Conservation (phyloP, 441 rosid species). For the Gossypium laxum region DNA sequence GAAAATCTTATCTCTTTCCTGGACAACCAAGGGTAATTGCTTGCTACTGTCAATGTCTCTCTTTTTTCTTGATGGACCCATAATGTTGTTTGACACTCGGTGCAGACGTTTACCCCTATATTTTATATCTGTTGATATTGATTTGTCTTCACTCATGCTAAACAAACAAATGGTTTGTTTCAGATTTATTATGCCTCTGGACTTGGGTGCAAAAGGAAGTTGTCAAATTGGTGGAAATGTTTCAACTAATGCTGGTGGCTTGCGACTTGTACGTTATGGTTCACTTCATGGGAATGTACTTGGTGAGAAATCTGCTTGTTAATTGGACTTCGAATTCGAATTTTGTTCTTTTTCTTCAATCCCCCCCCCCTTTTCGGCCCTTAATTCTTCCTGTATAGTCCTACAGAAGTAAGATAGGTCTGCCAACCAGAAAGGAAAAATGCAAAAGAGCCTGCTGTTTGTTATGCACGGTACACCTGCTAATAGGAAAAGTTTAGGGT, state of each 20-base stretch:
- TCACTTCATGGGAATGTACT: constrained; percentile 80
- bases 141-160: constrained; percentile 13
- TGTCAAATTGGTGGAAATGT: constrained; percentile 98
- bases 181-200: constrained; percentile 97
- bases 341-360: background rate
- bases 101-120: background rate
- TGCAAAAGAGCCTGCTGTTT: background rate
- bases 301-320: constrained; percentile 34
- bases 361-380: background rate
- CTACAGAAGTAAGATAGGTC: background rate
- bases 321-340: background rate
- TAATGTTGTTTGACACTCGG: background rate
- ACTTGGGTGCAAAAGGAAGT: constrained; percentile 98
- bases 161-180: constrained; percentile 39
- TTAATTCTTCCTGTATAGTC: background rate
- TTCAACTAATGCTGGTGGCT: constrained; percentile 97
- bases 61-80: constrained; percentile 9
- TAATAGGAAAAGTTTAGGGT: background rate
- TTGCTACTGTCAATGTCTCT: background rate
- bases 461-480: background rate
- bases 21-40: constrained; percentile 63
- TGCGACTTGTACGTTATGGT: constrained; percentile 89
- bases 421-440: background rate
- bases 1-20: constrained; percentile 69
- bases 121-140: constrained; percentile 8